Percentiles rank a stretch among this genome's conserved stretches.
Evolutionary conservation across 225 moss, liverwort and hornwort genomes (phyloP).

Genomic region (Polytrichum formosum): DNA sequence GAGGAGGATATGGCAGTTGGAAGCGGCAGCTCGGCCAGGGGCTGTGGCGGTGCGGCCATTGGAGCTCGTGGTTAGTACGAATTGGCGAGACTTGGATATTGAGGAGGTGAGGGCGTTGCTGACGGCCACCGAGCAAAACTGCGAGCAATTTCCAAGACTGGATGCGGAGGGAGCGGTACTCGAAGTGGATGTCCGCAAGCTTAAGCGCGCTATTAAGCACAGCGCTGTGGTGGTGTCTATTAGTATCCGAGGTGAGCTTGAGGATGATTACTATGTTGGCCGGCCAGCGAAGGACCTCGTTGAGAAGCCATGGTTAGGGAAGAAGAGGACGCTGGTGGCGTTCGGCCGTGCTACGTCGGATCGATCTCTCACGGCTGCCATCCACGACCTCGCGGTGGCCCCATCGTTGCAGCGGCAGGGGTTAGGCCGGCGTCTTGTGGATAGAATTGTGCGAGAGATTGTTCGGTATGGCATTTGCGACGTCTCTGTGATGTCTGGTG

Average conservation of each 20-base stretch:
- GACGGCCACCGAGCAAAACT: conserved; percentile 68
- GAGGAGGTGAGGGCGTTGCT: conserved; percentile 71
- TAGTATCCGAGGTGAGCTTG: conserved; percentile 43
- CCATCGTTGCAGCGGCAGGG: conserved; percentile 80
- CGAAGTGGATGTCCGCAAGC: conserved; percentile 62
- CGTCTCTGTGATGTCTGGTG: conserved; percentile 63
- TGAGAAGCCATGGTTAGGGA: conserved; percentile 4
- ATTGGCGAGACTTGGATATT: conserved; percentile 52
- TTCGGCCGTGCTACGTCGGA: conserved; percentile 92
- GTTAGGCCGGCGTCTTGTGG: conserved; percentile 63
- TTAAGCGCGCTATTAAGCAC: conserved; percentile 71
- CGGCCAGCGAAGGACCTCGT: conserved; percentile 17
- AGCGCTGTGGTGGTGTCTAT: conserved; percentile 79
- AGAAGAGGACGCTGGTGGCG: conserved; percentile 55
- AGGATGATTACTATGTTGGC: conserved; percentile 41
- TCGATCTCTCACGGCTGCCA: conserved; percentile 74
- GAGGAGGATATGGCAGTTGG: conserved; percentile 4
- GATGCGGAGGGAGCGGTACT: conserved; percentile 55
- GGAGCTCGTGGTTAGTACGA: conserved; percentile 37
- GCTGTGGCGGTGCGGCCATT: conserved; percentile 8
- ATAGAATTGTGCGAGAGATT: conserved; percentile 73
- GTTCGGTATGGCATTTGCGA: conserved; percentile 67
- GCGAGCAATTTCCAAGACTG: conserved; percentile 66
- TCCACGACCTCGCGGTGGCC: conserved; percentile 88
- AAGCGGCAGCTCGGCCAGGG: background rate